Evolutionary conservation across 192 early-diverging fungal species (phyloP), one percentile per base, ranked within the genome.

Genomic region (Geranomyces michiganensis): DNA sequence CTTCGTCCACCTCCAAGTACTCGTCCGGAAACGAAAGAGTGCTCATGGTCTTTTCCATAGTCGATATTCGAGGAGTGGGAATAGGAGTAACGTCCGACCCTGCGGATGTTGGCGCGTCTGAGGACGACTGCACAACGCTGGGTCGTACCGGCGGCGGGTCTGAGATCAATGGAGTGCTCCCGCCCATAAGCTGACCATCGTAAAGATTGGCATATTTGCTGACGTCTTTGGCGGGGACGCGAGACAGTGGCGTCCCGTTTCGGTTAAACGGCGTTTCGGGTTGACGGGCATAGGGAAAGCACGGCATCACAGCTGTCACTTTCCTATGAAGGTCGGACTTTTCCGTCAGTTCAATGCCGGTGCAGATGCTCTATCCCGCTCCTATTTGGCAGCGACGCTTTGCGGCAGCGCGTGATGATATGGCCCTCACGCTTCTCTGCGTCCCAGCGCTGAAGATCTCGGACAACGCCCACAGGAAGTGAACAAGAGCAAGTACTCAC

Each of bases 221-320:
- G 48, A 78, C 62, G 7, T 82, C 75, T 43, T 68, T 32, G 9
- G 76, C 36, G 14, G 72, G 76, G 29, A 84, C 71, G 24, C 82
- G 79, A 24, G 82, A 71, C 14, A 75, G 58, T 7, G 73, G 68
- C n/a, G 65, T 73, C 0, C 81, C 79, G 65, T 65, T 81, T 45
- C 71, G 62, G 30, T 81, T 75, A 72, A 81, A 81, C 13, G 82
- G 74, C 8, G 81, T 75, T 29, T 78, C 83, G 8, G 81, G 72
- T 43, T 83, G 79, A 32, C 94, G 88, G 60, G 94, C 93, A 78
- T 99, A 99, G 8, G 96, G 96, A 76, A 97, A 98, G 74, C 93
- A 93, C 21, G 97, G 97, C 36, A 97, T 89, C 21, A 99, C 94
- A 27, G 94, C 97, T 5, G 94, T 99, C 77, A 99, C 90, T 60